These are phyloP conservation scores for Kodamaea kaohsiungensis DNA, from an alignment of 805 yeast species.

Conservation along the genomic window DNA sequence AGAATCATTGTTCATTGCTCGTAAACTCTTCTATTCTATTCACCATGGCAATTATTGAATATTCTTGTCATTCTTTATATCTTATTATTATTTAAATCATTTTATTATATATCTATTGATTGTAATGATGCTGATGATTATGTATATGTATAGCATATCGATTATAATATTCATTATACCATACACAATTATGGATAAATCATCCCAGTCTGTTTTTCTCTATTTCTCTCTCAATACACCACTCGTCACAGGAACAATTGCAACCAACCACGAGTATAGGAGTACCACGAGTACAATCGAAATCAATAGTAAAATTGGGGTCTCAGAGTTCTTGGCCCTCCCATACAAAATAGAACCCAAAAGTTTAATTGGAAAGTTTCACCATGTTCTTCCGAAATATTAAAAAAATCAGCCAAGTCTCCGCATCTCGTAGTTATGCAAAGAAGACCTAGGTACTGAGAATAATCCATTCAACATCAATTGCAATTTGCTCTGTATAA, in stretches of 20 bases:
- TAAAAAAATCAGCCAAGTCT: neutral
- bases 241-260: no score
- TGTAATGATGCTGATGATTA: neutral
- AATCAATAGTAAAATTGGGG: no score
- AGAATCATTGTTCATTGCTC: neutral
- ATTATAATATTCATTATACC: no score
- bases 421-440: neutral
- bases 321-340: neutral
- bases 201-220: no score
- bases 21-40: neutral
- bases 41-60: neutral
- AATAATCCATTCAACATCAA: no score
- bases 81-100: no score
- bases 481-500: no score
- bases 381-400: neutral
- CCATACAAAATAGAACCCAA: neutral
- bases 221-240: no score
- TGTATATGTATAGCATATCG: no score
- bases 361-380: neutral
- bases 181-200: no score
- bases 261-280: no score
- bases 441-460: neutral
- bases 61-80: neutral
- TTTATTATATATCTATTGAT: neutral
- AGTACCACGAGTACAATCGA: no score